Percentiles rank a stretch among this genome's conserved stretches.
These are phyloP conservation scores for Penicillium ochrochloron DNA, from an alignment of 495 filamentous ascomycete genomes.

Conservation along the genomic window DNA sequence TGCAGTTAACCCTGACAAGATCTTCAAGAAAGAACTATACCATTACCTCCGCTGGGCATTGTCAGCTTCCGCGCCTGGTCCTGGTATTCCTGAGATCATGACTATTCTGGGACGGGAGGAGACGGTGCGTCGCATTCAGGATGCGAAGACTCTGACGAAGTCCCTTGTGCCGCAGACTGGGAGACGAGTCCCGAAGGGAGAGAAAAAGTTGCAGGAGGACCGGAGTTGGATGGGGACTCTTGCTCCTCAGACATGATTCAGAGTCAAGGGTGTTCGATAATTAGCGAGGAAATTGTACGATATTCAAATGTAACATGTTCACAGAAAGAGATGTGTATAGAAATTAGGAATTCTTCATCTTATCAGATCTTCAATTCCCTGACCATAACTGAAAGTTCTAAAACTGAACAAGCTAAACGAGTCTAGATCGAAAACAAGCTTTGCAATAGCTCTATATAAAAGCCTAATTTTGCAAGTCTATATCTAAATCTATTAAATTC, in stretches of 20 bases:
- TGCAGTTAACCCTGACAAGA: constrained; percentile 31
- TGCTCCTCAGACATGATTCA: constrained; percentile 24
- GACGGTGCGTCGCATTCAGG: constrained; percentile 57
- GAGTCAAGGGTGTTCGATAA: background rate
- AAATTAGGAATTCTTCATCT: too few species aligned
- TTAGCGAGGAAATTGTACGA: background rate
- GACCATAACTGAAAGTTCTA: too few species aligned
- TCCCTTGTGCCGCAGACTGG: constrained; percentile 25
- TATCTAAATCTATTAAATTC: background rate
- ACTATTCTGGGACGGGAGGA: constrained; percentile 65
- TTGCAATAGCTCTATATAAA: too few species aligned
- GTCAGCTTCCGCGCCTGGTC: constrained; percentile 60
- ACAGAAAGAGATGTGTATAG: background rate
- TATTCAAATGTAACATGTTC: background rate
- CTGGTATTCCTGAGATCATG: constrained; percentile 62
- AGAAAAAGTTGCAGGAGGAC: constrained; percentile 32
- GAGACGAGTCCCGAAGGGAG: constrained; percentile 27
- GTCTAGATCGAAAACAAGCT: background rate
- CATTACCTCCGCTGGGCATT: constrained; percentile 72
- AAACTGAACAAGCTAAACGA: too few species aligned
- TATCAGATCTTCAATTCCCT: too few species aligned
- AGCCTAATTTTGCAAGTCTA: background rate
- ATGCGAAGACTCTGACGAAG: constrained; percentile 45
- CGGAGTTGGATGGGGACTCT: constrained; percentile 48
- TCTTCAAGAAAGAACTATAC: constrained; percentile 52